Evolutionary conservation across 2,329 filamentous ascomycete species (phyloP).

Genomic region (Cordyceps javanica): DNA sequence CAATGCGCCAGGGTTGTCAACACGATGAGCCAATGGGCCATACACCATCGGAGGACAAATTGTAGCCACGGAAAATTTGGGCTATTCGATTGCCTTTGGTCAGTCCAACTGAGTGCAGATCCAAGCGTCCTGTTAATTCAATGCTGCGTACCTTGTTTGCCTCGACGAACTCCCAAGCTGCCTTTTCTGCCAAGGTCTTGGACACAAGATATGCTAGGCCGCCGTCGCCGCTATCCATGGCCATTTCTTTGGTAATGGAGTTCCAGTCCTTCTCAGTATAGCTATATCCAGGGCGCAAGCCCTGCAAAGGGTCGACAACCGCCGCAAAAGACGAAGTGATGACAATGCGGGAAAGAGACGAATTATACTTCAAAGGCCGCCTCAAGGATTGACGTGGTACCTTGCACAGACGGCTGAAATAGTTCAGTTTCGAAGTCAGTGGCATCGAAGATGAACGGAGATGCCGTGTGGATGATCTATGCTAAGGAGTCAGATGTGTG

Average conservation of each 20-base stretch:
- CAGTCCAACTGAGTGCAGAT: too few relatives aligned
- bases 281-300: constrained; percentile 25
- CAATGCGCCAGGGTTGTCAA: neutral
- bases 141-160: constrained; percentile 15
- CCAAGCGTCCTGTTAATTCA: too few relatives aligned
- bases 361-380: constrained; percentile 16
- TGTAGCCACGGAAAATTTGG: neutral
- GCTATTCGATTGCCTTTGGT: neutral
- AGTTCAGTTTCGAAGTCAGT: constrained; percentile 42
- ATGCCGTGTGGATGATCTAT: constrained; percentile 64
- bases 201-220: constrained; percentile 21
- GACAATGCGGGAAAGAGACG: constrained; percentile 43
- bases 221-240: constrained; percentile 12
- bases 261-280: constrained; percentile 24
- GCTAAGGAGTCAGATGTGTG: neutral
- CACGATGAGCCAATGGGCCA: neutral
- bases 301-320: constrained; percentile 33
- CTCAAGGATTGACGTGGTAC: constrained; percentile 42
- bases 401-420: constrained; percentile 49
- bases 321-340: constrained; percentile 43
- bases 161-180: constrained; percentile 49
- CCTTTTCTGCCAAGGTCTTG: constrained; percentile 56
- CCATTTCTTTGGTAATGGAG: constrained; percentile 22
- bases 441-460: constrained; percentile 65
- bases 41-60: too few relatives aligned